Evolutionary conservation across 495 filamentous ascomycete genomes (phyloP), one percentile per base, ranked within the genome.

Genomic region (Clavariopsis aquatica): DNA sequence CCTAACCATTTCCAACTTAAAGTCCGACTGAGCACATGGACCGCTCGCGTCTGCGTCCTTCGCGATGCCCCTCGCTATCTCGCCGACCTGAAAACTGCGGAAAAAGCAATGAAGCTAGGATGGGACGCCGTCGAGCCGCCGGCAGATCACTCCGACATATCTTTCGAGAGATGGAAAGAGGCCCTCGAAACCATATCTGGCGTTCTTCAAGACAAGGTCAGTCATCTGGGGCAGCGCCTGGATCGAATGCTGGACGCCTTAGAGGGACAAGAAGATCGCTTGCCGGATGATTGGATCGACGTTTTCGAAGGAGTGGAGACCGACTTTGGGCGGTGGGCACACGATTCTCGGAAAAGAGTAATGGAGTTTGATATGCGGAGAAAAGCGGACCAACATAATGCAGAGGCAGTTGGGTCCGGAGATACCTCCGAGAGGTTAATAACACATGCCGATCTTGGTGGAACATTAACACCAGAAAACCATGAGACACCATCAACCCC

Each of bases 251-350:
- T 98, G 7, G 93, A 98, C 69, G 79, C 84, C 10, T 77, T 98
- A 10, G 94, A 96, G 72, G 92, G 90, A 5, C 81, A 85, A 26
- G 80, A 87, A 56, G 94, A 98, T 68, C 88, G 88, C 2, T 73
- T 98, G 10, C 94, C 94, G 0, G 91, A 96, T 31, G 70, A 76
- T 20, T 98, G 95, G 95, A 84, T 97, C 49, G 90, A 93, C 60
- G 80, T 86, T 7, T 83, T 98, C 69, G 95, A 98, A 72, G 73
- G 75, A 0, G 76, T 96, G 15, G 95, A 98, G 70, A 79, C 83
- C 12, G 83, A 88, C n/a, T 96, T 92, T 75, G 83, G 84, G 8
- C 78, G 83, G 15, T 98, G 94, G 95, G 85, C 84, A 15, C 70
- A 75, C 24, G 71, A 73, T 29, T 75, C 76, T 17, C 72, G 72